Evolutionary conservation across 1,284 basidiomycete genomes (phyloP).

Genomic region (Amylostereum areolatum): DNA sequence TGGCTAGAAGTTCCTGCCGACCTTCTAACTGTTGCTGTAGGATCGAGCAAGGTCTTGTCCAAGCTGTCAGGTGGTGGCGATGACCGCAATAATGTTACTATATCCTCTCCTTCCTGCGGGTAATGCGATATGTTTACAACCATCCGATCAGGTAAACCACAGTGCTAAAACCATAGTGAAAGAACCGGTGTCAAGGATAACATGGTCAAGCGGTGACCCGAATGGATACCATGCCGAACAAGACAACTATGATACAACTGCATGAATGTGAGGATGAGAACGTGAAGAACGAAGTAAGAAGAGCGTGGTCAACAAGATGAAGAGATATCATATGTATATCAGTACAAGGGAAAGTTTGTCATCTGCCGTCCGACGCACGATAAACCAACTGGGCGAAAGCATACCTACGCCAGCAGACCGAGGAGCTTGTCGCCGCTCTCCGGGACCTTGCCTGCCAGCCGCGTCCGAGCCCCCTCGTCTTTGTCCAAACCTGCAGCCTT

Average conservation of each 20-base stretch:
- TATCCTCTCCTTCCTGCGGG: neutral
- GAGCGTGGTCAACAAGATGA: no score
- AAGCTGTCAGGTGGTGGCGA: neutral
- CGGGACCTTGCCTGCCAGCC: slow-evolving; percentile 50
- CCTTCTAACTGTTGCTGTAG: neutral
- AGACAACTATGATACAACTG: no score
- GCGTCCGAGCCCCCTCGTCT: slow-evolving; percentile 50
- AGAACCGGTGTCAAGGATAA: no score
- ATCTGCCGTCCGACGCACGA: no score
- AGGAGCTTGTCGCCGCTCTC: slow-evolving; percentile 53
- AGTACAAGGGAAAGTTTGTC: no score
- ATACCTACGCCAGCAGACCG: slow-evolving; percentile 47
- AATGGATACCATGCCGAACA: no score
- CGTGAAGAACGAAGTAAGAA: neutral
- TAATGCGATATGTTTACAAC: neutral
- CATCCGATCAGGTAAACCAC: neutral
- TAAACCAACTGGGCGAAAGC: no score
- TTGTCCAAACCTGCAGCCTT: slow-evolving; percentile 51
- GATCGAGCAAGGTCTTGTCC: slow-evolving; percentile 1
- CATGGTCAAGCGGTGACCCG: no score
- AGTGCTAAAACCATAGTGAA: neutral
- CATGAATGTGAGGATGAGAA: neutral
- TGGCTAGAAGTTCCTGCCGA: neutral
- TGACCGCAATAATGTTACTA: neutral
- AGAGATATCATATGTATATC: no score